Evolutionary conservation across 495 filamentous ascomycete species (phyloP).

Genomic region (Lophiotrema nucula): DNA sequence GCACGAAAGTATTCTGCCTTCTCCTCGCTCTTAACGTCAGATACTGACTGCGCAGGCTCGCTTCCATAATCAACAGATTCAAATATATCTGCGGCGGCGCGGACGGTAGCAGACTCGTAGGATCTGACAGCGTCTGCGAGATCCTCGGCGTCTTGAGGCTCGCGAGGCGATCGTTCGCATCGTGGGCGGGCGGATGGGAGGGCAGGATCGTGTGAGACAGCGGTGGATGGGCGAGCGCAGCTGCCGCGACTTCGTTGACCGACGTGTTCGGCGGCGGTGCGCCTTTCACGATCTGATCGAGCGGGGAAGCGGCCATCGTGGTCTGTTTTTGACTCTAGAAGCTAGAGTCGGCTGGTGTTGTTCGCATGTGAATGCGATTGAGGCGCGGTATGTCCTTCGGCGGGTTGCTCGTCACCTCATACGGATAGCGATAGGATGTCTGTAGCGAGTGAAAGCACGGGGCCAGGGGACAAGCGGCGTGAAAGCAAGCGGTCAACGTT

Average conservation of each 20-base stretch:
- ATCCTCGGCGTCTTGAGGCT: constrained; percentile 38
- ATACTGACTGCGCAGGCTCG: constrained; percentile 88
- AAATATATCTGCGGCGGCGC: constrained; percentile 97
- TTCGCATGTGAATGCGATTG: constrained; percentile 14
- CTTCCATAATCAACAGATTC: constrained; percentile 95
- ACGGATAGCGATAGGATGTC: too few species aligned
- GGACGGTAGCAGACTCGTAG: constrained; percentile 76
- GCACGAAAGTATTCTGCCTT: constrained; percentile 93
- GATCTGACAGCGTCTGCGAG: constrained; percentile 56
- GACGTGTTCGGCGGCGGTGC: constrained; percentile 38
- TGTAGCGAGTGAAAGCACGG: background rate
- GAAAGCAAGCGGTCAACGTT: too few species aligned
- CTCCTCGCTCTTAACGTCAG: constrained; percentile 82
- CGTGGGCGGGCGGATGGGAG: constrained; percentile 30
- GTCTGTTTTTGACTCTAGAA: too few species aligned
- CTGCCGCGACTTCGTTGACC: constrained; percentile 41
- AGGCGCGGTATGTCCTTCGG: background rate
- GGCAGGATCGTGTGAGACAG: constrained; percentile 29
- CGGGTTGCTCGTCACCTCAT: too few species aligned
- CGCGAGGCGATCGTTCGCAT: constrained; percentile 21
- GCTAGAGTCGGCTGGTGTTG: background rate
- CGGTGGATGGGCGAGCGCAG: constrained; percentile 33
- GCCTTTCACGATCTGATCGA: constrained; percentile 75
- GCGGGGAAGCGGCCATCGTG: constrained; percentile 18
- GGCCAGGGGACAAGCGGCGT: too few species aligned